A percentile compares a stretch with the other conserved stretches of the same genome.
Evolutionary conservation across 306 rosid genomes (phyloP).

Genomic region (Quercus gilva): DNA sequence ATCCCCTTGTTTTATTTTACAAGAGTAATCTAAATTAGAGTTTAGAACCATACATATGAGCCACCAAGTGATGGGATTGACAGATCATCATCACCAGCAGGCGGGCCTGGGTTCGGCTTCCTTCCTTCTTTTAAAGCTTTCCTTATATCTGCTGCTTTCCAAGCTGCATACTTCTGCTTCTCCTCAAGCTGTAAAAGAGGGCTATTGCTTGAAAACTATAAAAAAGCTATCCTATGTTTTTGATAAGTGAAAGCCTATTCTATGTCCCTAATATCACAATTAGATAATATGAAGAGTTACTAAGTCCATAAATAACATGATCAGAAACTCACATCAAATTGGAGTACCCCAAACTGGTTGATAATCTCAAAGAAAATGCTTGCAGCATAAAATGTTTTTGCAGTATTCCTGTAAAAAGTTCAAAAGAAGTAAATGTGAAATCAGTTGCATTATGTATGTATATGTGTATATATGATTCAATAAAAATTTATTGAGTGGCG

Average conservation of each 20-base stretch:
- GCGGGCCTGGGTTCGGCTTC: conserved; percentile 83
- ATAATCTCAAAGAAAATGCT: conserved; percentile 96
- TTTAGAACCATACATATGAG: conserved; percentile 54
- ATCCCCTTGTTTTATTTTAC: not conserved
- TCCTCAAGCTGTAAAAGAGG: conserved; percentile 79
- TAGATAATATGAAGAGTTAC: not conserved
- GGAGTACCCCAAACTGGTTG: conserved; percentile 81
- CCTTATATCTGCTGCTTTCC: conserved; percentile 99
- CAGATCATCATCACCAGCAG: conserved; percentile 87
- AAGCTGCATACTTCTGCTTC: conserved; percentile 94
- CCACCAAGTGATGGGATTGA: conserved; percentile 48
- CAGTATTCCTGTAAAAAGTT: conserved; percentile 70
- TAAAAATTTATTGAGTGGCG: too few relatives aligned
- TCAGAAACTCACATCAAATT: conserved; percentile 78
- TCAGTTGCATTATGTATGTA: not conserved
- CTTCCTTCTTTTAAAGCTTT: conserved; percentile 98
- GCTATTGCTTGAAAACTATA: conserved; percentile 14
- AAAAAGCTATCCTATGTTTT: not conserved
- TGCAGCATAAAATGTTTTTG: conserved; percentile 99
- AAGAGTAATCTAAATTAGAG: conserved; percentile 12
- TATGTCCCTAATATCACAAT: conserved; percentile 10
- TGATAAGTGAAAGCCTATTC: not conserved
- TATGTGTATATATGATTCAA: too few relatives aligned
- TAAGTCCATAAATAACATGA: not conserved
- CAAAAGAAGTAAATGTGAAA: conserved; percentile 14